Conservation (phyloP, 1,139 yeast species). For the Debaryomyces fabryi region DNA sequence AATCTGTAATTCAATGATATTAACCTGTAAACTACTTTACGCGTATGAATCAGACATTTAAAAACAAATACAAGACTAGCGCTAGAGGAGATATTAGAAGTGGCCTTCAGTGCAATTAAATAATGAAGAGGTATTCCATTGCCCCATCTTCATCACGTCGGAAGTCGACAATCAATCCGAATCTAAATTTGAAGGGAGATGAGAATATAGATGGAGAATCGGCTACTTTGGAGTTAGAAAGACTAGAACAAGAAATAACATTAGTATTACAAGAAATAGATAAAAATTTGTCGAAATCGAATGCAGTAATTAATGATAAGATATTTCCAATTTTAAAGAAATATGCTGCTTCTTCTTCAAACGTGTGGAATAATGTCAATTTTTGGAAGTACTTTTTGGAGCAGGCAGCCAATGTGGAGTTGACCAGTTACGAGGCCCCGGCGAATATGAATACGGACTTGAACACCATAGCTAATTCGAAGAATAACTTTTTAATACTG, state of each 20-base stretch:
- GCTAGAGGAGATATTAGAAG: neutral
- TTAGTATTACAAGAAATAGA: constrained; percentile 79
- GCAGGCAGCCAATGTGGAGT: constrained; percentile 70
- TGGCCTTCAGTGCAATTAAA: neutral
- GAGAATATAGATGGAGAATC: constrained; percentile 22
- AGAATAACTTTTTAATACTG: constrained; percentile 19
- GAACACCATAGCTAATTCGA: constrained; percentile 17
- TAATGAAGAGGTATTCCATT: constrained; percentile 44
- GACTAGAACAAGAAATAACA: constrained; percentile 81
- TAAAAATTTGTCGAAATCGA: constrained; percentile 64
- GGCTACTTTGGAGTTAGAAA: constrained; percentile 61
- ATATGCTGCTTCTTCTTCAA: constrained; percentile 56
- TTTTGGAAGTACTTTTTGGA: constrained; percentile 81
- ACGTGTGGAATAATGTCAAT: constrained; percentile 61
- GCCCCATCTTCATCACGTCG: constrained; percentile 44
- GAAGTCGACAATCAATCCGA: constrained; percentile 30
- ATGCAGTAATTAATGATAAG: constrained; percentile 61
- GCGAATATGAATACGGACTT: constrained; percentile 19
- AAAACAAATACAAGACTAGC: neutral
- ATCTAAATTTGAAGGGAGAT: constrained; percentile 13
- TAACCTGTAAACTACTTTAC: constrained; percentile 3
- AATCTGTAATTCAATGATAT: no score
- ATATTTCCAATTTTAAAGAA: constrained; percentile 63
- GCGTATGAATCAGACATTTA: constrained; percentile 2
- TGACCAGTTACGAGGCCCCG: constrained; percentile 60